These are phyloP conservation scores for Phytophthora sp. DNA, from an alignment of 352 stramenopile genomes.

Conservation along the genomic window DNA sequence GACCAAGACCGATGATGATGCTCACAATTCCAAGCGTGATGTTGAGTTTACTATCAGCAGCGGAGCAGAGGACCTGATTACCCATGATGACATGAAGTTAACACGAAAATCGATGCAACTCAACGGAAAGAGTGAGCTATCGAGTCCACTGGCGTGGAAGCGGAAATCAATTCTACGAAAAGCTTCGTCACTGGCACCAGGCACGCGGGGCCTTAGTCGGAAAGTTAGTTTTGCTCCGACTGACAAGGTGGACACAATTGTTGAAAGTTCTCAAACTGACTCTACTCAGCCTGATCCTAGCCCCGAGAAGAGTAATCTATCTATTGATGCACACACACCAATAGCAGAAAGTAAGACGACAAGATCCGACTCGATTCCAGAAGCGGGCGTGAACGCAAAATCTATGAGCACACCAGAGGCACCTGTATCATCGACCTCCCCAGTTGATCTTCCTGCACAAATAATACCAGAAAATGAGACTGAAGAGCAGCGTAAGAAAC, in stretches of 20 bases:
- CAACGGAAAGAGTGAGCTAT: conserved; percentile 12
- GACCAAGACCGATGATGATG: background rate
- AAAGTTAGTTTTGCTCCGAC: conserved; percentile 45
- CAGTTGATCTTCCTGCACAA: background rate
- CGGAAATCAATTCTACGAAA: conserved; percentile 44
- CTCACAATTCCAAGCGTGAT: background rate
- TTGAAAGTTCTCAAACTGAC: conserved; percentile 31
- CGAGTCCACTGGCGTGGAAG: conserved; percentile 28
- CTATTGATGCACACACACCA: background rate
- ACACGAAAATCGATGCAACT: conserved; percentile 33
- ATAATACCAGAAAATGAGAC: conserved; percentile 21
- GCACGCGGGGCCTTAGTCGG: background rate
- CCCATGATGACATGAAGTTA: conserved; percentile 8
- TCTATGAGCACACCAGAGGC: conserved; percentile 5
- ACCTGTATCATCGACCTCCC: background rate
- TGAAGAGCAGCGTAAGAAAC: conserved; percentile 47
- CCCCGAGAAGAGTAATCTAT: conserved; percentile 27
- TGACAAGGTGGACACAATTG: conserved; percentile 29
- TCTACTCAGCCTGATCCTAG: conserved; percentile 30
- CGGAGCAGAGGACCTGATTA: background rate
- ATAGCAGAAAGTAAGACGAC: conserved; percentile 1
- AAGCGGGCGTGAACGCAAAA: background rate
- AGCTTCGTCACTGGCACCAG: conserved; percentile 29
- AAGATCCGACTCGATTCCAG: conserved; percentile 6
- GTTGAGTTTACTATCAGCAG: background rate